Evolutionary conservation across 768 basidiomycete species (phyloP).

Genomic region (Phylloporus sp.): DNA sequence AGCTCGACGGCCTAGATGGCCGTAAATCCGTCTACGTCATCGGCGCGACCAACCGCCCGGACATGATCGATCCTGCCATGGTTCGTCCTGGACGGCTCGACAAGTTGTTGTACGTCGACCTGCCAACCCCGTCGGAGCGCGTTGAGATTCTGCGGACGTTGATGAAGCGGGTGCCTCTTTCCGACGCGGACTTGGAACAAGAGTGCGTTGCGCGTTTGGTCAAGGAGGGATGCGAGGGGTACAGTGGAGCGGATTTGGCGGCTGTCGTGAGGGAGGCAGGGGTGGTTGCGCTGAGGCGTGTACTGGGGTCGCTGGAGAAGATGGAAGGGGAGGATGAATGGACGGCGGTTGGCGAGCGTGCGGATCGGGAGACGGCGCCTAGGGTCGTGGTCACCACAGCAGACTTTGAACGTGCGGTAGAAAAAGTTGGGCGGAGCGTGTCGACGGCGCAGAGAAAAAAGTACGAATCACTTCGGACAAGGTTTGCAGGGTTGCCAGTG

Average conservation of each 20-base stretch:
- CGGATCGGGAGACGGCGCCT: neutral
- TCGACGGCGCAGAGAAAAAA: conserved; percentile 71
- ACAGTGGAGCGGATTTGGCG: conserved; percentile 89
- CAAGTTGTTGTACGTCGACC: conserved; percentile 90
- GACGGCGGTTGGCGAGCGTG: neutral
- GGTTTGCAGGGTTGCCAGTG: conserved; percentile 78
- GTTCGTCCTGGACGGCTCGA: conserved; percentile 94
- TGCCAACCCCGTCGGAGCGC: conserved; percentile 70
- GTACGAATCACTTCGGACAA: conserved; percentile 77
- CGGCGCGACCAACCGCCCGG: conserved; percentile 91
- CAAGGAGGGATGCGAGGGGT: conserved; percentile 69
- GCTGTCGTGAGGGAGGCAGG: conserved; percentile 87
- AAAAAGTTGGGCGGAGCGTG: conserved; percentile 86
- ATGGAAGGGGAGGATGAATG: conserved; percentile 41
- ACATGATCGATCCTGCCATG: conserved; percentile 98
- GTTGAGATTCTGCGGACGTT: conserved; percentile 82
- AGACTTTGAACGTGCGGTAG: conserved; percentile 73
- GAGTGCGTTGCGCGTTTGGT: conserved; percentile 46
- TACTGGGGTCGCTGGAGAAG: conserved; percentile 62
- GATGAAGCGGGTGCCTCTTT: conserved; percentile 64
- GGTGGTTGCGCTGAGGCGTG: conserved; percentile 71
- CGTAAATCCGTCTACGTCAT: conserved; percentile 90
- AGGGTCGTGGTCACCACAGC: conserved; percentile 43
- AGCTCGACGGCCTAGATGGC: conserved; percentile 87
- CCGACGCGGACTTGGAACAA: conserved; percentile 2